These are phyloP conservation scores for Ogataea trehaloabstinens DNA, from an alignment of 805 yeast genomes.

Conservation along the genomic window DNA sequence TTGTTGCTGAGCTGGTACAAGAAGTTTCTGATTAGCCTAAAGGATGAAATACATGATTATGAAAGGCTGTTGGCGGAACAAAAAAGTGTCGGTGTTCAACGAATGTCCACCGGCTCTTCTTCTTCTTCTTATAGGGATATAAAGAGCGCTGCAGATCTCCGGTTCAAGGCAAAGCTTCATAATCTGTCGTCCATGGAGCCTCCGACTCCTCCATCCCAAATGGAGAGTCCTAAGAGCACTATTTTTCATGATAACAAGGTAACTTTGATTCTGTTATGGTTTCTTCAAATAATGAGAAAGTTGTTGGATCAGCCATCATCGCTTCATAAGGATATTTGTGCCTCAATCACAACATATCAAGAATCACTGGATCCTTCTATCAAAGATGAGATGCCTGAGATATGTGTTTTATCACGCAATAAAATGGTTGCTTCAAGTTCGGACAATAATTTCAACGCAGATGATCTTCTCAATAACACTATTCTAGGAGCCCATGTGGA, in stretches of 20 bases:
- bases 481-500: constrained; percentile 28
- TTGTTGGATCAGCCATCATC: constrained; percentile 24
- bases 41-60: constrained; percentile 16
- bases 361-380: constrained; percentile 21
- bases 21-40: constrained; percentile 18
- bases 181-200: constrained; percentile 17
- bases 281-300: constrained; percentile 27
- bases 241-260: constrained; percentile 30
- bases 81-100: constrained; percentile 3
- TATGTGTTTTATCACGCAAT: constrained; percentile 27
- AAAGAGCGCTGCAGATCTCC: constrained; percentile 14
- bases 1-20: constrained; percentile 30
- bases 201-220: constrained; percentile 17
- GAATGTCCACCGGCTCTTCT: constrained; percentile 1
- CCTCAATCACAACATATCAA: constrained; percentile 6
- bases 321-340: constrained; percentile 13
- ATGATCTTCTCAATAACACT: constrained; percentile 13
- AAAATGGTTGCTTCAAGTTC: constrained; percentile 19
- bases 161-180: constrained; percentile 13
- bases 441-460: constrained; percentile 6
- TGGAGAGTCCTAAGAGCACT: constrained; percentile 16
- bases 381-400: constrained; percentile 18
- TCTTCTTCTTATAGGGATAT: constrained; percentile 8
- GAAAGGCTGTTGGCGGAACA: constrained; percentile 13
- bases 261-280: constrained; percentile 30